Base-by-base conservation (phyloP, 352 stramenopile species). In the Phytophthora tubulina region DNA sequence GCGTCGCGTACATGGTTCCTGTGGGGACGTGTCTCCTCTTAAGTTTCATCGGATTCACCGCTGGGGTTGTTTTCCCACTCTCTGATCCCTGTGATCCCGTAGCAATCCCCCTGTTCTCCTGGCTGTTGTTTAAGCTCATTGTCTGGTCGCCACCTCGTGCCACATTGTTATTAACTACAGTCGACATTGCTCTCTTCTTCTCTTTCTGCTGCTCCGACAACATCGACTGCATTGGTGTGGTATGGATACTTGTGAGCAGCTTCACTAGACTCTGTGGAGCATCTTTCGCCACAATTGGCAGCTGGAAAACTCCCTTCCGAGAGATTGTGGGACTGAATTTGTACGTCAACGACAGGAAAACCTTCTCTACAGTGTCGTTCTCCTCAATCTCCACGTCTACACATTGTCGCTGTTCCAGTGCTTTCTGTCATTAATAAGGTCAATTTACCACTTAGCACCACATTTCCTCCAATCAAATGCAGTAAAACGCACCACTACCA, bases 241-340 rank as follows among this genome's bases (percentile, higher is more conserved):
- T 44, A 48, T 91, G 84, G 1, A 90, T 60, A 17, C 78, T 81
- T 0, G 46, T 31, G 3, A 93, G 66, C 41, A 91, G 51, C 6
- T 46, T 60, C 35, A 89, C 65, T 0, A 93, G 56, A 48, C 73
- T 76, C 17, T 63, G 13, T 0, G 79, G 72, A 4, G 75, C 58
- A 52, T 78, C 54, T 0, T 21, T 32, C 0, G 72, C 73, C 3
- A 88, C 72, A 14, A 87, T 72, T 13, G 69, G 59, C 33, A 93
- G 50, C 21, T 70, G 71, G 33, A 93, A 85, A 41, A 64, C 21
- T 39, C 82, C 83, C 38, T 83, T 88, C 33, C 84, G 75, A 13
- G 76, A 85, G 35, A 91, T 85, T 4, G 67, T 81, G 13, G 79
- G 60, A 32, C 80, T 86, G 63, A 93, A 91, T 69, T 81, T 81